A percentile compares a stretch with the other conserved stretches of the same genome.
Evolutionary conservation across 148 eudicot species (phyloP).

Genomic region (Dianthus caryophyllus): DNA sequence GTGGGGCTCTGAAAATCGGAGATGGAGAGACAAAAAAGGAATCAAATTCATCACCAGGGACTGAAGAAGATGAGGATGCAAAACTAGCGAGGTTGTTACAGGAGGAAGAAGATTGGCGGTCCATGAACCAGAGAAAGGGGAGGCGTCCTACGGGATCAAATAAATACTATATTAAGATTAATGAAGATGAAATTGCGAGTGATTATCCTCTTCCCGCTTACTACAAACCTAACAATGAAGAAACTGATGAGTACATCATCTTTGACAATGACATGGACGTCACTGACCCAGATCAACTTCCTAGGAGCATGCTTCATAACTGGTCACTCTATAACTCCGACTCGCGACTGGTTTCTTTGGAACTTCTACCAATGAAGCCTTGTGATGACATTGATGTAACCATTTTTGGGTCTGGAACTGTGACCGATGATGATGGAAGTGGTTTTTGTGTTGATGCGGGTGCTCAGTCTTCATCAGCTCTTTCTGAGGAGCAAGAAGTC

Average conservation of each 20-base stretch:
- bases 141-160: conserved; percentile 39
- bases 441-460: conserved; percentile 72
- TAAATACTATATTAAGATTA: conserved; percentile 80
- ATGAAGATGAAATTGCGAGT: conserved; percentile 95
- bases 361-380: conserved; percentile 95
- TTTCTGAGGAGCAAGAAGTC: conserved; percentile 31
- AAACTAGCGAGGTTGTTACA: conserved; percentile 76
- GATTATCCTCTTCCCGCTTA: conserved; percentile 93
- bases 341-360: conserved; percentile 74
- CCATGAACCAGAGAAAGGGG: conserved; percentile 62
- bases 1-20: conserved; percentile 41
- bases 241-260: conserved; percentile 81
- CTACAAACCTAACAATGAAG: conserved; percentile 64
- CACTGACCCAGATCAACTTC: conserved; percentile 58
- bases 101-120: conserved; percentile 80
- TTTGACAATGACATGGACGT: conserved; percentile 61
- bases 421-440: conserved; percentile 87
- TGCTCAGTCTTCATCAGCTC: conserved; percentile 47
- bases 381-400: conserved; percentile 93
- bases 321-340: conserved; percentile 97
- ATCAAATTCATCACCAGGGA: conserved; percentile 18
- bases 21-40: conserved; percentile 33
- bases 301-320: conserved; percentile 87
- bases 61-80: conserved; percentile 59
- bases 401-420: conserved; percentile 82